Base-by-base conservation (phyloP, 1,139 yeast species). In the Kurtzmaniella quercitrusa region DNA sequence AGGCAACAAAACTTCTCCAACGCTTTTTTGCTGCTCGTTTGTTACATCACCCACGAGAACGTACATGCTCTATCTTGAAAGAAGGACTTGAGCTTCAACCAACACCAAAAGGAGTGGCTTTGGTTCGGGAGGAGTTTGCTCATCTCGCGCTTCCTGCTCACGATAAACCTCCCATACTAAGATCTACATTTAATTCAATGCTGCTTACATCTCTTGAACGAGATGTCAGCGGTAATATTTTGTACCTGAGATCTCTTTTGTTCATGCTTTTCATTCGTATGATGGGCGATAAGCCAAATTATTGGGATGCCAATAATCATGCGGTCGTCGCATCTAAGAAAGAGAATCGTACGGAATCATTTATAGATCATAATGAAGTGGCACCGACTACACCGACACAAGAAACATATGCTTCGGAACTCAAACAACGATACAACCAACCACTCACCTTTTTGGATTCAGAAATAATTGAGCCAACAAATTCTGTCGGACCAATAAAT, bases 71-170 rank as follows among this genome's bases (percentile, higher is more conserved):
- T n/a, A 64, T 56, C 38, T 71, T 82, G 2, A 73, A 74, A 43
- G 61, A 55, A 2, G 57, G 63, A 38, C 64, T 69, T 0, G 44
- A 66, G 3, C 57, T 89, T 30, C 98, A 91, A 54, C 95, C 96
- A 4, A 88, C 98, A 0, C 93, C 98, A 0, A 93, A 93, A 56
- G 98, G 98, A 1, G 78, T 88, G 3, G 82, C 89, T 0, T 58
- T 88, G 0, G 61, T 91, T 2, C 78, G 77, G 40, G 67, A 73
- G 11, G 88, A 82, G 56, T 81, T 84, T 48, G 66, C 67, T 41
- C 73, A 68, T 36, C 64, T 76, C 42, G 95, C 93, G 0, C 60
- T 84, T 45, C 67, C 64, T 37, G 58, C 60, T 12, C 49, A 59
- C 0, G 44, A 49, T 0, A 46, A 61, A 35, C 84, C 84, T 0